These are phyloP conservation scores for Hygrophorus pudorinus DNA, from an alignment of 768 basidiomycete species.

Conservation along the genomic window DNA sequence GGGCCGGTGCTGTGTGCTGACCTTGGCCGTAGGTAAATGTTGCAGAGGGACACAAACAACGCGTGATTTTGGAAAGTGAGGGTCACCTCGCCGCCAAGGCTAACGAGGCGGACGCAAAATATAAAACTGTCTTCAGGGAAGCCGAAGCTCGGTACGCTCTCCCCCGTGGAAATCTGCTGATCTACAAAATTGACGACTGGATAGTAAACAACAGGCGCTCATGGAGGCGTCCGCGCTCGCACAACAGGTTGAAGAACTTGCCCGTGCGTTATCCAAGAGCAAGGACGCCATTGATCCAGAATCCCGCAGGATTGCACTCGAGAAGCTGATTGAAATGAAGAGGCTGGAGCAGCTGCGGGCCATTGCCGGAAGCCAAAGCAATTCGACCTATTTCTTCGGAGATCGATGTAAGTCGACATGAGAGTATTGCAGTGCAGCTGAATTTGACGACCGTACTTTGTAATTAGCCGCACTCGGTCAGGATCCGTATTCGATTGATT, in stretches of 20 bases:
- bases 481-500: slow-evolving; percentile 38
- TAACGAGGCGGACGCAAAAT: slow-evolving; percentile 44
- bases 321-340: slow-evolving; percentile 35
- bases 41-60: slow-evolving; percentile 48
- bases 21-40: slow-evolving; percentile 30
- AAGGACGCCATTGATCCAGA: slow-evolving; percentile 20
- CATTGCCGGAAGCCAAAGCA: slow-evolving; percentile 38
- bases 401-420: slow-evolving; percentile 20
- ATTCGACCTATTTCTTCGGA: slow-evolving; percentile 50
- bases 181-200: not conserved
- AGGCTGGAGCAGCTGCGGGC: slow-evolving; percentile 44
- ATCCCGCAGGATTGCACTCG: slow-evolving; percentile 29
- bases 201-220: slow-evolving; percentile 30
- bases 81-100: slow-evolving; percentile 43
- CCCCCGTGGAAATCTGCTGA: not conserved
- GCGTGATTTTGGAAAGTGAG: slow-evolving; percentile 45
- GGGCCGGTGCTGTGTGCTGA: not conserved
- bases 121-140: slow-evolving; percentile 39
- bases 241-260: slow-evolving; percentile 37
- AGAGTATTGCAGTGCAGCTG: too few species aligned
- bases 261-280: slow-evolving; percentile 27
- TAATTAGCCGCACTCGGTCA: slow-evolving; percentile 19
- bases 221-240: slow-evolving; percentile 40
- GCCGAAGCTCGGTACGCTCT: slow-evolving; percentile 34
- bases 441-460: not conserved